Conservation (phyloP, 305 asterid species). For the Rubia balearica region DNA sequence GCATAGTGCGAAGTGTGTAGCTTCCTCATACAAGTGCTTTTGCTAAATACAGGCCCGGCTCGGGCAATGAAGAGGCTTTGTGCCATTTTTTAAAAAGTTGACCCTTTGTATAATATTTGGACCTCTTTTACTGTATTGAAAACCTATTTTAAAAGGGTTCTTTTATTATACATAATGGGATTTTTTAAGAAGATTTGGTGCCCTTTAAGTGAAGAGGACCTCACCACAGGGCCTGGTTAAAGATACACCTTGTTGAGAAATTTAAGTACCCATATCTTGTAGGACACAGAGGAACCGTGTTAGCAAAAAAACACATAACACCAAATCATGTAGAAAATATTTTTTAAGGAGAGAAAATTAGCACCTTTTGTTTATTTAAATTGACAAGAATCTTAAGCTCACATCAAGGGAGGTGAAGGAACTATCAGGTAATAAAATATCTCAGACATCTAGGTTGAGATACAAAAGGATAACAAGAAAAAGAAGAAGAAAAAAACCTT, state of each 20-base stretch:
- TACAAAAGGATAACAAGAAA: neutral
- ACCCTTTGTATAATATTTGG: no score
- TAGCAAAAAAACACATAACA: neutral
- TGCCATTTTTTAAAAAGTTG: no score
- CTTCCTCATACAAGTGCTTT: neutral
- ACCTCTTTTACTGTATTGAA: no score
- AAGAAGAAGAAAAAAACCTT: constrained; percentile 36
- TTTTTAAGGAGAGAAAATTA: neutral
- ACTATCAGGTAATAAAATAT: neutral
- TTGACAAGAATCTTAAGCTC: neutral
- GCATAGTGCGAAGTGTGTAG: neutral
- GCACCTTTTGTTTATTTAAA: neutral
- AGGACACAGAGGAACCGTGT: no score
- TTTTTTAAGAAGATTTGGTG: no score
- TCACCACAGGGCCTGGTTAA: no score
- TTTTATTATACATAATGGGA: no score
- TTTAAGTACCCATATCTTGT: no score
- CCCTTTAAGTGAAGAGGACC: no score
- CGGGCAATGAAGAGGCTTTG: no score
- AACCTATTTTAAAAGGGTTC: no score
- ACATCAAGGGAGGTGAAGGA: neutral
- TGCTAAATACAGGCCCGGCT: no score
- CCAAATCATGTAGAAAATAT: neutral
- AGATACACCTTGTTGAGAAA: neutral
- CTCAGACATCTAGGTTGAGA: neutral